Conservation (phyloP, 2,329 filamentous ascomycete species). For the Colletotrichum liriopes region DNA sequence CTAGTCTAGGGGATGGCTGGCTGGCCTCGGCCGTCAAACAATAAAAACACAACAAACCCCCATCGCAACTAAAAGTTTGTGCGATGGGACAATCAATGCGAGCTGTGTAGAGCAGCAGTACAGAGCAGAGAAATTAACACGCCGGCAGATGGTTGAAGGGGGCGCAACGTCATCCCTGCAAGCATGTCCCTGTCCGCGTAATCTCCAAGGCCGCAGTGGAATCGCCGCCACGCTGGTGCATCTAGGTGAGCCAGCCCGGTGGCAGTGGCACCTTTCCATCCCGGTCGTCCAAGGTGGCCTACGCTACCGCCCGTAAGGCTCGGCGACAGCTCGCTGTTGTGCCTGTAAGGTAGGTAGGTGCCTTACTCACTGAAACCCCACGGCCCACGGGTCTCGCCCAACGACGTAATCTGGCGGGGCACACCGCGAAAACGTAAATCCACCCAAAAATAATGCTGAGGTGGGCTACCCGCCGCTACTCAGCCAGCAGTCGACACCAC, state of each 20-base stretch:
- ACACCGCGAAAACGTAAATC: constrained; percentile 44
- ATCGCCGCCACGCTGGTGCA: constrained; percentile 15
- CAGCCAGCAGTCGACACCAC: constrained; percentile 2
- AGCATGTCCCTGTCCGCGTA: constrained; percentile 39
- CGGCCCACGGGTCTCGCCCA: constrained; percentile 9
- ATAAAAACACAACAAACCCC: background rate
- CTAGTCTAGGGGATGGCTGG: background rate
- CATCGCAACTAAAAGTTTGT: background rate
- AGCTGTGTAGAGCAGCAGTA: background rate
- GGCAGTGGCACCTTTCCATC: constrained; percentile 4
- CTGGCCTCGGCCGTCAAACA: background rate
- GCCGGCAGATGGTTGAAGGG: background rate
- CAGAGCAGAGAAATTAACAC: background rate
- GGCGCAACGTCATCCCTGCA: constrained; percentile 37
- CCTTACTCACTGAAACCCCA: constrained; percentile 13
- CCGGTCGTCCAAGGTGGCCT: background rate
- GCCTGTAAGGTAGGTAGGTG: background rate
- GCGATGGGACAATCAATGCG: background rate
- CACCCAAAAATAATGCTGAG: constrained; percentile 16
- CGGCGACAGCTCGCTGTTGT: background rate
- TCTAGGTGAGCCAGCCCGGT: background rate
- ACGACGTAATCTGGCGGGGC: constrained; percentile 46
- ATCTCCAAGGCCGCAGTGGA: constrained; percentile 39
- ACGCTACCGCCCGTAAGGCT: constrained; percentile 11
- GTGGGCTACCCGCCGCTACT: background rate